Conservation (phyloP, 129 eudicot genomes). For the Logfia minima region DNA sequence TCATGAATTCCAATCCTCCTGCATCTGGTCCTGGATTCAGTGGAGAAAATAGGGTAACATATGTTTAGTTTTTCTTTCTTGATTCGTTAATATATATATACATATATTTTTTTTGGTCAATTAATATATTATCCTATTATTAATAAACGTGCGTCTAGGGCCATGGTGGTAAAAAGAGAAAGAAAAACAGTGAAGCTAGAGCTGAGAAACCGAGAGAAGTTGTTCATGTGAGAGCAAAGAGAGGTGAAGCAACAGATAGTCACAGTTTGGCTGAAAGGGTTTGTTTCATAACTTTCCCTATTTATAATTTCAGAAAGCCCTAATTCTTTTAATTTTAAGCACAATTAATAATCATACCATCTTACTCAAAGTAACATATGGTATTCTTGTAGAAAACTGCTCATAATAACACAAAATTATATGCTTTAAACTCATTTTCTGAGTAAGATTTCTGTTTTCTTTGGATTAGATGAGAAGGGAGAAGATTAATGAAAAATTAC, state of each 20-base stretch:
- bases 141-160: conserved; percentile 29
- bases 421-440: background rate
- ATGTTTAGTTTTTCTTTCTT: background rate
- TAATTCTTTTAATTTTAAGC: background rate
- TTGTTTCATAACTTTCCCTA: conserved; percentile 13
- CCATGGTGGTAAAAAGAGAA: conserved; percentile 66
- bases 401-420: background rate
- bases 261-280: conserved; percentile 98
- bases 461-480: conserved; percentile 62
- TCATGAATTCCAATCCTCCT: conserved; percentile 35
- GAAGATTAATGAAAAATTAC: conserved; percentile 76
- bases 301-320: conserved; percentile 7
- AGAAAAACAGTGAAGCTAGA: conserved; percentile 40
- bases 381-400: background rate
- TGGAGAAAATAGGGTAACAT: conserved; percentile 30
- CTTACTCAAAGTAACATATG: background rate
- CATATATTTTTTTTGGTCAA: background rate
- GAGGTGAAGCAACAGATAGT: conserved; percentile 98
- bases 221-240: conserved; percentile 93
- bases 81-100: no score
- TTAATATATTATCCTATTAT: background rate
- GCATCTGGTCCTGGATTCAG: conserved; percentile 29
- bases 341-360: background rate
- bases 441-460: background rate
- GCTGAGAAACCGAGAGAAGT: conserved; percentile 65